Base-by-base conservation (phyloP, 2,329 filamentous ascomycete genomes). In the Cyphellophora europaea region DNA sequence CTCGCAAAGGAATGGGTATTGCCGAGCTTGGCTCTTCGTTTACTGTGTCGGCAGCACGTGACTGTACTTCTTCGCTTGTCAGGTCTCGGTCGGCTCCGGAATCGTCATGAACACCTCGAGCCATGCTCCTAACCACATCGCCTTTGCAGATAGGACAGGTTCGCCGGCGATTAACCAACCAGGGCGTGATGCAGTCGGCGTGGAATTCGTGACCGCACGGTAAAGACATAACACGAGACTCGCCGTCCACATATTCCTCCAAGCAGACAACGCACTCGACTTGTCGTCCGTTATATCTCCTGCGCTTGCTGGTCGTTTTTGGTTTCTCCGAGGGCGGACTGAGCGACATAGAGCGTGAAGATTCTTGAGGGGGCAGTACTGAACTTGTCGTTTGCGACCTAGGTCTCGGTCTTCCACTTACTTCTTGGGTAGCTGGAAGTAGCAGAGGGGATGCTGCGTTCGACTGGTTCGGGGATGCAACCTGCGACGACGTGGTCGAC, bases 121-220 rank as follows among this genome's bases (percentile, higher is more conserved):
- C 71, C 44, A 86, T 53, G 2, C 64, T 67, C 28, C 64, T 59
- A 11, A 98, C 89, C 21, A 98, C 91, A 54, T 98, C 91, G 32
- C 88, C 87, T 65, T 98, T 98, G 66, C 91, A 98, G 41, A 98
- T 96, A 1, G 91, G 91, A 52, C 91, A 98, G n/a, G 91, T 98
- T 44, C 91, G 80, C 44, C 91, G 82, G 32, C 89, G 79, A 11
- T 88, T 96, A 1, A 89, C 95, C 34, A 98, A 68, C 91, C 91
- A 98, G 2, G 91, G 91, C 4, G 91, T 96, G 54, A 98, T 96
- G 87, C 91, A 98, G 55, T 93, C 87, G 17, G 72, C 89, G 58
- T 98, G 91, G 59, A 96, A 98, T 53, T 98, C 91, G 57, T 98
- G 91, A 21, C 91, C 91, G 60, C 91, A 98, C 6, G 91, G 91